A percentile compares a stretch with the other conserved stretches of the same genome.
These are phyloP conservation scores for Wickerhamomyces sp. DNA, from an alignment of 1,139 yeast species.

Conservation along the genomic window DNA sequence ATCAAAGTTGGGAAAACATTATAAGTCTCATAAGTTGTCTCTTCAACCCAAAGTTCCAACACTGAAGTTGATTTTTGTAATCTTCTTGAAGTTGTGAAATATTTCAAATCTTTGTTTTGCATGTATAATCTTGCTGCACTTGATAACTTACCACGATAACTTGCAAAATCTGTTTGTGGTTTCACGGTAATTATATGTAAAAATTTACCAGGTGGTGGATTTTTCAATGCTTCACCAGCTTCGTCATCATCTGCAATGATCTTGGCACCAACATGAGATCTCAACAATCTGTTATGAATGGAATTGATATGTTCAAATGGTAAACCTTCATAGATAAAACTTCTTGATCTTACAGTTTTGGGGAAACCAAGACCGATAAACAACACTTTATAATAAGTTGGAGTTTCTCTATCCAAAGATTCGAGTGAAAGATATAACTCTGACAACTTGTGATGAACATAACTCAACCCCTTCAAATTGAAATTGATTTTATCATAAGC, in stretches of 20 bases:
- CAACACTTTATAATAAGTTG: conserved; percentile 76
- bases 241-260: conserved; percentile 65
- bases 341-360: conserved; percentile 63
- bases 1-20: conserved; percentile 84
- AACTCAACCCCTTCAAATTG: conserved; percentile 72
- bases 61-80: conserved; percentile 73
- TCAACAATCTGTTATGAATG: conserved; percentile 70
- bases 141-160: conserved; percentile 30
- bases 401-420: conserved; percentile 64
- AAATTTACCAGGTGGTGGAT: conserved; percentile 64
- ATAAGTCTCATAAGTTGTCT: conserved; percentile 69
- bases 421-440: conserved; percentile 65
- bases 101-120: conserved; percentile 64
- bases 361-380: conserved; percentile 89
- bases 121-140: conserved; percentile 65
- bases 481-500: conserved; percentile 71
- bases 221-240: conserved; percentile 43
- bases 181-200: conserved; percentile 69
- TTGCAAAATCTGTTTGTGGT: conserved; percentile 54
- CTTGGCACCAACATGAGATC: conserved; percentile 79
- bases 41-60: conserved; percentile 84
- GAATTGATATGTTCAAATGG: conserved; percentile 87
- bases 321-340: conserved; percentile 78
- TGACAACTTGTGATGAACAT: conserved; percentile 65
- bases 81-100: conserved; percentile 65